These are phyloP conservation scores for Salix brachista DNA, from an alignment of 345 rosid genomes.

Conservation along the genomic window DNA sequence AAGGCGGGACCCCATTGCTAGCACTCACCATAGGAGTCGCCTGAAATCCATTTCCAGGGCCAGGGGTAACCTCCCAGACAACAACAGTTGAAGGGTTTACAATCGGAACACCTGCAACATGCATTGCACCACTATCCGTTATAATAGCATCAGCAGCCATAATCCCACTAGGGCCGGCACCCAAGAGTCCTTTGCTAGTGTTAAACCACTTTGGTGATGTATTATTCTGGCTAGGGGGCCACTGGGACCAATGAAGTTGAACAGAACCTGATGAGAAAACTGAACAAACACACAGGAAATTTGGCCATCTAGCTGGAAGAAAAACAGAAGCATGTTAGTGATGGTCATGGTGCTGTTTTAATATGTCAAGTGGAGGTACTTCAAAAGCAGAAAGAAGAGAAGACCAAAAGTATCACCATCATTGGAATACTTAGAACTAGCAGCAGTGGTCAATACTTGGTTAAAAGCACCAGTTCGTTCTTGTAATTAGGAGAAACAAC, in stretches of 20 bases:
- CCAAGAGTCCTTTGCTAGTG: conserved; percentile 97
- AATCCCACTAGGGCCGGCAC: conserved; percentile 99
- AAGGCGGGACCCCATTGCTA: conserved; percentile 72
- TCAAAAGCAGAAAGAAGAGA: neutral
- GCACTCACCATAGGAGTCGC: conserved; percentile 59
- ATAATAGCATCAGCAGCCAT: conserved; percentile 99
- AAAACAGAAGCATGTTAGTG: conserved; percentile 10
- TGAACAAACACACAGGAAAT: conserved; percentile 93
- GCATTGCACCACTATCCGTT: conserved; percentile 97
- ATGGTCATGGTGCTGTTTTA: neutral
- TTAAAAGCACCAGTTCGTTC: neutral
- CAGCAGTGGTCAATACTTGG: neutral
- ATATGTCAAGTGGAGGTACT: neutral
- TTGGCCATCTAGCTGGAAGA: conserved; percentile 97
- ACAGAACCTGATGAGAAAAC: conserved; percentile 97
- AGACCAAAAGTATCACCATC: neutral
- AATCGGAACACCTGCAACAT: conserved; percentile 98
- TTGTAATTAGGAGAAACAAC: neutral
- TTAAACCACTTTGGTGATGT: conserved; percentile 75
- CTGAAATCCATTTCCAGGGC: conserved; percentile 89
- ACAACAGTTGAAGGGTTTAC: conserved; percentile 98
- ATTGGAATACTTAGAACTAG: neutral
- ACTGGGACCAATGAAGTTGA: conserved; percentile 96
- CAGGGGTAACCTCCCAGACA: conserved; percentile 99
- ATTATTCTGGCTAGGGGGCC: conserved; percentile 82